Base-by-base conservation (phyloP, 805 yeast genomes). In the Kregervanrija fluxuum region DNA sequence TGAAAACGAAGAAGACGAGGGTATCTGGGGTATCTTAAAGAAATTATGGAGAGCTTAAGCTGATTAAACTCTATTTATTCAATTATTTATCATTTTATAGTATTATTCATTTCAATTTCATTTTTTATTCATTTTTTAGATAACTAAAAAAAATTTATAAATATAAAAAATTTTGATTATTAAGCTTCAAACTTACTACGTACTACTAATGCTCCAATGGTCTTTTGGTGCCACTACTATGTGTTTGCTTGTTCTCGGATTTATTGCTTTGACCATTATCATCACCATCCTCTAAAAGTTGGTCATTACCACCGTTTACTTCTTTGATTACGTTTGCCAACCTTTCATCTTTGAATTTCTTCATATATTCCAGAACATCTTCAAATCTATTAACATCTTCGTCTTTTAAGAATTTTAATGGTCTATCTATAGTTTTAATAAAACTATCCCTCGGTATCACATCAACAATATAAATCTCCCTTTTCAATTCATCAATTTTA, bases 1-100 rank as follows among this genome's bases (percentile, higher is more conserved):
- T 46, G 93, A 85, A 64, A 74, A 79, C 42, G 73, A 72, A 49
- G 80, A 75, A 54, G 80, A 76, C 48, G 77, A 80, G 47, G 95
- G 95, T 38, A 50, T 85, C 37, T 64, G 75, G 33, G 78, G 76
- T 44, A 40, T 66, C 4, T 47, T 54, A 36, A 66, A 65, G 57
- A 63, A 56, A 51, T 38, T 65, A 15, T 65, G 67, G 68, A 54
- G 52, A 13, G 64, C 65, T 33, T 58, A 50, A 48, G 32, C 12
- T 33, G 9, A 14, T 8, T 33, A 5, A 14, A n/a, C 14, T 16
- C 33, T 30, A 16, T 39, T 15, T 33, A 16, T 17, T 22, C 15
- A 33, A 9, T 17, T 33, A 17, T 10, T 22, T 17, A 32, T 38
- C 15, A 16, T 16, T 11, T 16, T 37, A 11, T 28, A n/a, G 10